A percentile compares a stretch with the other conserved stretches of the same genome.
phyloP scores from a whole-genome alignment of 1,139 yeast genomes.

The Torulaspora pretoriensis region DNA sequence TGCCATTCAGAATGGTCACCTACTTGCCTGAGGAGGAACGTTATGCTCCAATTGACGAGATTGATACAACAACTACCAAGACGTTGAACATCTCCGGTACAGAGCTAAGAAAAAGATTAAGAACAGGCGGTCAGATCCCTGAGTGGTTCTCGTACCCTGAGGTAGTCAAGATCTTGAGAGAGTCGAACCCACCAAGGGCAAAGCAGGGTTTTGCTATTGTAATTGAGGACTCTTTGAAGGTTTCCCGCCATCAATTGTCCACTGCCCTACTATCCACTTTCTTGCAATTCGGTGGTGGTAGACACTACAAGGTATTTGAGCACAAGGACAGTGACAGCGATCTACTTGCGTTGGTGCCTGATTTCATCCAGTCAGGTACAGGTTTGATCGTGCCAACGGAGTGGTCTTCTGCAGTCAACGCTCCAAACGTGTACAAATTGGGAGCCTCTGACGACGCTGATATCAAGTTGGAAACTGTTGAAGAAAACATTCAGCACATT shows the following conservation, averaged over 20 bases:
- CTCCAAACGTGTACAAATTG: slow-evolving; percentile 48
- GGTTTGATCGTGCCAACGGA: slow-evolving; percentile 69
- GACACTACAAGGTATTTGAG: slow-evolving; percentile 68
- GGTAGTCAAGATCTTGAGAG: slow-evolving; percentile 85
- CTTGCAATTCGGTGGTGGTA: slow-evolving; percentile 83
- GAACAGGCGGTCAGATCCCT: slow-evolving; percentile 84
- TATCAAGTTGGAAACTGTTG: slow-evolving; percentile 48
- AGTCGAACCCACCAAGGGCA: slow-evolving; percentile 88
- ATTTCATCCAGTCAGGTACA: slow-evolving; percentile 83
- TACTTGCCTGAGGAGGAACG: slow-evolving; percentile 93
- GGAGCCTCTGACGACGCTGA: slow-evolving; percentile 48
- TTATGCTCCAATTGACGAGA: slow-evolving; percentile 92
- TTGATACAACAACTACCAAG: slow-evolving; percentile 63
- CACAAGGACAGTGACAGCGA: slow-evolving; percentile 20
- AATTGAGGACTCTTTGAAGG: slow-evolving; percentile 37
- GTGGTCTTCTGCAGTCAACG: slow-evolving; percentile 41
- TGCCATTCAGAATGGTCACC: slow-evolving; percentile 96
- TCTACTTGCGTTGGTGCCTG: slow-evolving; percentile 50
- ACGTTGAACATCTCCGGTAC: slow-evolving; percentile 95
- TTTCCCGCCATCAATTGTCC: slow-evolving; percentile 55
- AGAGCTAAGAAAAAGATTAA: slow-evolving; percentile 81
- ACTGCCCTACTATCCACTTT: slow-evolving; percentile 85
- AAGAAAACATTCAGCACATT: slow-evolving; percentile 52
- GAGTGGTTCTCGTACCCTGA: slow-evolving; percentile 98
- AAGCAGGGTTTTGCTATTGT: slow-evolving; percentile 79